phyloP scores from a whole-genome alignment of 2,329 filamentous ascomycete species.

The Fusarium verrucosum region DNA sequence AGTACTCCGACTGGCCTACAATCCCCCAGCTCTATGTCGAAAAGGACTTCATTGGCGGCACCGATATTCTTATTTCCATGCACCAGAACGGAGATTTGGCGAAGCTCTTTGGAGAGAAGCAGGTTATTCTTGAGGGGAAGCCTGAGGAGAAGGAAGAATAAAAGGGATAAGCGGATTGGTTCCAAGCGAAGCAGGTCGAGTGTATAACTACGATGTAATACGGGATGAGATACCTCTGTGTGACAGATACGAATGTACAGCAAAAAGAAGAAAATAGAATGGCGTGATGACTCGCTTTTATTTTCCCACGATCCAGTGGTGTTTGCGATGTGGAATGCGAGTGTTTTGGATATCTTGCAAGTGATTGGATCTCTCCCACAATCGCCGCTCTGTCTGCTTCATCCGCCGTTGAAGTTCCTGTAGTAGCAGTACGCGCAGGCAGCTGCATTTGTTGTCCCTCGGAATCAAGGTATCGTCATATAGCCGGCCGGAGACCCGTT shows the following conservation, averaged over 20 bases:
- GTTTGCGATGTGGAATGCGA: not conserved
- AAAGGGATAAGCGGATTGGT: conserved; percentile 43
- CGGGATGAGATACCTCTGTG: conserved; percentile 42
- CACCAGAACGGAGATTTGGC: conserved; percentile 94
- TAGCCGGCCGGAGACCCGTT: too few species aligned
- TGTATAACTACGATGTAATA: conserved; percentile 45
- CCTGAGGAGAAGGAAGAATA: conserved; percentile 50
- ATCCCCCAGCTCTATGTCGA: conserved; percentile 97
- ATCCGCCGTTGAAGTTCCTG: not conserved
- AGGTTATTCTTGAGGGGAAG: conserved; percentile 72
- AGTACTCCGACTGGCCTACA: conserved; percentile 99
- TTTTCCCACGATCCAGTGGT: not conserved
- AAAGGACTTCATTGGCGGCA: conserved; percentile 97
- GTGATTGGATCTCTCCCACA: not conserved
- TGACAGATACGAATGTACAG: conserved; percentile 39
- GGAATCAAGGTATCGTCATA: too few species aligned
- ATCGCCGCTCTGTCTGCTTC: too few species aligned
- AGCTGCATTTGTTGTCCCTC: too few species aligned
- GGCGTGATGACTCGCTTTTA: not conserved
- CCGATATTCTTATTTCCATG: conserved; percentile 96
- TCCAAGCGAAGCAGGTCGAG: not conserved
- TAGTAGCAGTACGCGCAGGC: too few species aligned
- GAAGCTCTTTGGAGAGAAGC: conserved; percentile 91
- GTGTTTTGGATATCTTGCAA: fast-evolving
- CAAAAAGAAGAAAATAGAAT: conserved; percentile 37